Base-by-base conservation (phyloP, 2,329 filamentous ascomycete genomes). In the Elsinoe ampelina region DNA sequence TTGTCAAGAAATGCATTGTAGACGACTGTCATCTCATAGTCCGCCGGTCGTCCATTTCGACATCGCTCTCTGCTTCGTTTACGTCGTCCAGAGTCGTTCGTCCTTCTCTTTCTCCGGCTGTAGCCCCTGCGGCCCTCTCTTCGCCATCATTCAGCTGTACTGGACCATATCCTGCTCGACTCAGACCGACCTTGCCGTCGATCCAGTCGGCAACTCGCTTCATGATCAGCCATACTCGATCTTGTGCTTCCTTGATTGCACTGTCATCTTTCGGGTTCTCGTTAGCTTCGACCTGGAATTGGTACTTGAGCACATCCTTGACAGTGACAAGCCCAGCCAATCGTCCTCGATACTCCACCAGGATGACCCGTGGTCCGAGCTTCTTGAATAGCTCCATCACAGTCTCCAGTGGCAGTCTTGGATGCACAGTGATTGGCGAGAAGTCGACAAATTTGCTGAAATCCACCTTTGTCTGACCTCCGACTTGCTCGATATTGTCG, bases 321-420 rank as follows among this genome's bases (percentile, higher is more conserved):
- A 96, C 87, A 0, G 93, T 98, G 0, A 98, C 88, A 0, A 98
- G 78, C 0, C 93, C 93, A 0, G 81, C 82, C 1, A 98, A 78
- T 51, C 82, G 82, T 12, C 93, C 93, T 58, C 88, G 86, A 67
- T 95, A 86, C 70, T 98, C 93, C 38, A 96, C 86, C 2, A 98
- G 78, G 51, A 98, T 92, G 5, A 96, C 90, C 1, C 93, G 82
- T 0, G 92, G 93, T 0, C 93, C 93, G 69, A 98, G 95, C 74
- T 97, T 98, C 70, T 92, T 92, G 77, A 98, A 98, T 10, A 98
- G 78, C 67, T 98, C 93, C 90, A 98, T 96, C 32, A 95, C 92
- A 0, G 93, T 98, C 72, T 98, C 93, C 0, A 98, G 82, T 0
- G 92, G 87, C 0, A 97, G 81, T 1, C 89, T 84, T 0, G 93